These are phyloP conservation scores for Akanthomyces uredinophilus DNA, from an alignment of 2,329 filamentous ascomycete genomes.

Conservation along the genomic window DNA sequence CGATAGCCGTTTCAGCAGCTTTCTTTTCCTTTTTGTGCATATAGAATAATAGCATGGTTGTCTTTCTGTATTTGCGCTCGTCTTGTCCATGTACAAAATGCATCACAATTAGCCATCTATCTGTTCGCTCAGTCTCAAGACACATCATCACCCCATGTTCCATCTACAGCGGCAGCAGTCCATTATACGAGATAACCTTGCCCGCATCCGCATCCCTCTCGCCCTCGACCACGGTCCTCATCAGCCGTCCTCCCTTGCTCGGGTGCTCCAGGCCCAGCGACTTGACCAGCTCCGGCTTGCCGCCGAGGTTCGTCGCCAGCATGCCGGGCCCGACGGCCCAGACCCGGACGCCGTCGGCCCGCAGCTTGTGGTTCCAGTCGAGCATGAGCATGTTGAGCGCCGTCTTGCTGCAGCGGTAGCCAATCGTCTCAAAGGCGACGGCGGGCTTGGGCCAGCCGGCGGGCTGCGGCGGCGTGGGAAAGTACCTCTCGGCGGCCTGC, in stretches of 20 bases:
- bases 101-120: background rate
- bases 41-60: no score
- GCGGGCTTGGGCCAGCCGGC: slow-evolving; percentile 46
- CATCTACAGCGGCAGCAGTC: slow-evolving; percentile 20
- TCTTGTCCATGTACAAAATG: no score
- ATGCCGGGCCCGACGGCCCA: slow-evolving; percentile 40
- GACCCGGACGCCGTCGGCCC: slow-evolving; percentile 43
- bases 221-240: slow-evolving; percentile 33
- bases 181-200: slow-evolving; percentile 23
- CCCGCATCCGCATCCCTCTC: slow-evolving; percentile 32
- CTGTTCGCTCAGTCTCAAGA: background rate
- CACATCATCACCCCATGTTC: no score
- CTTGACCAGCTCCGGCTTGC: slow-evolving; percentile 22
- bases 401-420: slow-evolving; percentile 18
- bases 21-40: background rate
- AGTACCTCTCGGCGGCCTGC: slow-evolving; percentile 24
- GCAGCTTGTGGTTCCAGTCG: slow-evolving; percentile 34
- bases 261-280: slow-evolving; percentile 27
- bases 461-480: slow-evolving; percentile 22
- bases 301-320: slow-evolving; percentile 39
- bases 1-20: background rate
- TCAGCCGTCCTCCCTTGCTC: slow-evolving; percentile 28
- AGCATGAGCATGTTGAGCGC: slow-evolving; percentile 19
- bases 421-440: slow-evolving; percentile 8
- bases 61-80: no score